phyloP scores from a whole-genome alignment of 305 asterid genomes.

The Nicotiana rustica region DNA sequence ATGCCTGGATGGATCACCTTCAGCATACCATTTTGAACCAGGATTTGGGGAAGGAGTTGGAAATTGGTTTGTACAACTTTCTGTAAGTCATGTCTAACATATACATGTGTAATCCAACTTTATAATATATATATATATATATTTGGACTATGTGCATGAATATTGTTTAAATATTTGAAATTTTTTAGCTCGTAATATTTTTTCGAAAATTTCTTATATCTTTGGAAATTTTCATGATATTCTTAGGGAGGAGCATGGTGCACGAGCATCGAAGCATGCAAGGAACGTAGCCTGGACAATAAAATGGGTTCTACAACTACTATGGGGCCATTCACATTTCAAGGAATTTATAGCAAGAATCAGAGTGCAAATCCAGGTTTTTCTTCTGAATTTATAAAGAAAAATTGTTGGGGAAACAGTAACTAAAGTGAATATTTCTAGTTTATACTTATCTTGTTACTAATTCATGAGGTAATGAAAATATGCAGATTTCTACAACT shows the following conservation, averaged over 20 bases:
- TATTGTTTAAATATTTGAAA: not conserved
- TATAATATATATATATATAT: no score
- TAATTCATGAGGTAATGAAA: not conserved
- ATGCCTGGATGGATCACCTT: conserved; percentile 54
- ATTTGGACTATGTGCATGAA: not conserved
- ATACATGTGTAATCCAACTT: no score
- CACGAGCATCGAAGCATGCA: not conserved
- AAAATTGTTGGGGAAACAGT: not conserved
- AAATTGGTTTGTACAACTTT: conserved; percentile 50
- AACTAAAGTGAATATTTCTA: not conserved
- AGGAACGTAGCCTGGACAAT: no score
- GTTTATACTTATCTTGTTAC: no score
- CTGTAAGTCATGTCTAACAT: conserved; percentile 35
- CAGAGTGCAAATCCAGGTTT: not conserved
- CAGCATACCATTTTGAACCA: conserved; percentile 49
- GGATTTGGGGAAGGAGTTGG: conserved; percentile 50
- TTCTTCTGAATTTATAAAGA: not conserved
- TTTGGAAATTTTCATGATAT: not conserved
- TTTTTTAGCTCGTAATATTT: not conserved
- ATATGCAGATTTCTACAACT: conserved; percentile 8
- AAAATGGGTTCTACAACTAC: not conserved
- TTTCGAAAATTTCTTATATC: not conserved
- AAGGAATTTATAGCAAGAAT: not conserved
- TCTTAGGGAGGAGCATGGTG: conserved; percentile 33
- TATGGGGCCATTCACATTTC: not conserved